Evolutionary conservation across 176 grass and related monocot species (phyloP), one percentile per base, ranked within the genome.

Genomic region (Thalia dealbata): DNA sequence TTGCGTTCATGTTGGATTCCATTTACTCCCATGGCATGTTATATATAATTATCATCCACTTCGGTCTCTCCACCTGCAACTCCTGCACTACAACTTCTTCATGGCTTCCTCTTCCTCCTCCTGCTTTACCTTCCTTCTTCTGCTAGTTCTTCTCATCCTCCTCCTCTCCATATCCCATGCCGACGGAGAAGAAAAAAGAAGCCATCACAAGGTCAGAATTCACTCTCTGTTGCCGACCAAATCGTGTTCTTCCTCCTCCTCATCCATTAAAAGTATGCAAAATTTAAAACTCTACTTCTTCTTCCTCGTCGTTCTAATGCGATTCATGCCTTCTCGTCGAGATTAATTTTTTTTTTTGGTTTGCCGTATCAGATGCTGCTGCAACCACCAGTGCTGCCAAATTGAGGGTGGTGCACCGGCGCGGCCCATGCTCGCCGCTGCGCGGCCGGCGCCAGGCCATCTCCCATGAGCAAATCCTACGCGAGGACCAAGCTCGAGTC

Each of bases 361-460:
- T 43, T 8, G 12, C 45, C 11, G 0, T 23, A 14, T 15, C 44
- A 72, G 45, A 18, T 3, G 15, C 46, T 3, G 15, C 46, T 72
- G 70, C 50, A 28, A 52, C 22, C 54, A 62, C 59, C 1, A 1
- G 43, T 6, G 55, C 52, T 10, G 48, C 85, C 43, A 83, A 72
- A 51, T 64, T 92, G 30, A 74, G 61, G 24, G 13, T 97, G 28
- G 81, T 80, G 24, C 87, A 92, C 76, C 84, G 66, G 61, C 83
- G 88, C 67, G 81, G 93, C 16, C 93, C 85, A 2, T 97, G 93
- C 82, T 90, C 89, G 45, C 85, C 85, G 10, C 73, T 10, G 38
- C 7, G 82, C 8, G 83, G 59, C 11, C 59, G 29, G 69, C 50
- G 24, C 15, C 73, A 77, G 66, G 50, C 29, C 13, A 70, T 69